Base-by-base conservation (phyloP, 139 green algal genomes). In the Picochlorum sp. region DNA sequence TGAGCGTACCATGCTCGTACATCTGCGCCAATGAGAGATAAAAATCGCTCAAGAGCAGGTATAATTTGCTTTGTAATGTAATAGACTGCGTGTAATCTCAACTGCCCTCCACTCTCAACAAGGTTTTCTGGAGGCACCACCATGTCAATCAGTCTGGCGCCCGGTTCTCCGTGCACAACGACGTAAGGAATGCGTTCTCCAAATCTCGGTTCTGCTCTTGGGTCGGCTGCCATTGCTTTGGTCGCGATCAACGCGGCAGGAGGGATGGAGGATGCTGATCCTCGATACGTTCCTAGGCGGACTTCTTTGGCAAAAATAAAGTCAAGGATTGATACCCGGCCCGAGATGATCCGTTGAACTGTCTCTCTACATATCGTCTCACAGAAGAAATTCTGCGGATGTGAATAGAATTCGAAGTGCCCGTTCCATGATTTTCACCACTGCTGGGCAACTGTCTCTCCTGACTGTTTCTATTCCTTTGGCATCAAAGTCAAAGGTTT, bases 1-100 rank as follows among this genome's bases (percentile, higher is more conserved):
- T 67, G 72, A 1, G 63, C 71, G 70, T 85, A 96, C 92, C 92
- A 98, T 32, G 77, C 61, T n/a, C 63, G 65, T 23, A 95, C 69
- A 76, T 96, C 88, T 16, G 84, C 89, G 0, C 92, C 92, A 28
- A 94, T 71, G 61, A 98, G 83, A 9, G 72, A 79, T n/a, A 98
- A 67, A 61, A 94, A 69, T 24, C 93, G 78, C 50, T 96, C 84
- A 59, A 98, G 62, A 0, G 93, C 82, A 10, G 93, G 92, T 11
- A 95, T 83, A 69, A 99, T 95, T 68, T 90, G 83, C 59, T 91
- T 94, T 16, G 75, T 88, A 75, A 97, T 95, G 83, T 99, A 99
- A 83, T 99, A 99, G 3, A 58, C 41, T 6, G 63, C 86, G 69
- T 98, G 71, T 14, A 98, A 77, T 6, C 86, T 77, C 62, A 95